Base-by-base conservation (phyloP, 768 basidiomycete species). In the Mycena pura region DNA sequence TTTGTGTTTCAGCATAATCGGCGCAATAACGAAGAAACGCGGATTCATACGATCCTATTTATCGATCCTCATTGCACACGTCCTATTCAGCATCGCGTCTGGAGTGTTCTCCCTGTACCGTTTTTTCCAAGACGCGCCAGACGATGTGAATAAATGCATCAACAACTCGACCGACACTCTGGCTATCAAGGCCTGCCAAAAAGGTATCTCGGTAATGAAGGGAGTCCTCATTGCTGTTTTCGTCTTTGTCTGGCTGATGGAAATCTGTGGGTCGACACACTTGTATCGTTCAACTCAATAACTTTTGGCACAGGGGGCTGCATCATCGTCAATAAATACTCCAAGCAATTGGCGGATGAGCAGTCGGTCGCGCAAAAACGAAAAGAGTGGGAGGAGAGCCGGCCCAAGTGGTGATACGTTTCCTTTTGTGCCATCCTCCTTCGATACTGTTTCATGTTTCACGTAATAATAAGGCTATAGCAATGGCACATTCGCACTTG, bases 201-300 rank as follows among this genome's bases (percentile, higher is more conserved):
- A 77, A 44, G 79, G 78, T 25, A 73, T 77, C 38, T 70, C 72
- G 40, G 64, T 83, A 28, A 62, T 80, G 65, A 82, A 81, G 62
- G 77, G 74, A 41, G 73, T 82, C 46, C 73, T 79, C 63, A 70
- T 82, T 62, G 72, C 70, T 25, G 60, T 80, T 36, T 82, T 82
- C 68, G 71, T 83, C 51, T 52, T 80, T 60, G 73, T 77, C 38
- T 84, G 80, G 80, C 65, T 83, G 60, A 72, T 84, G 63, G 80
- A 82, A 66, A 77, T 79, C 58, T 84, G 83, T 82, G 56, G 58
- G 82, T 65, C 55, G 21, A 31, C 39, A 38, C 36, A 44, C 29
- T 10, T 29, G 25, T 52, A 28, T 14, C 45, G 47, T n/a, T 64
- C 56, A 46, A 5, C 3, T 28, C 55, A 49, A 39, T 29, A 45